Evolutionary conservation across 106 monocot genomes (phyloP).

Genomic region (Iris macrosiphon): DNA sequence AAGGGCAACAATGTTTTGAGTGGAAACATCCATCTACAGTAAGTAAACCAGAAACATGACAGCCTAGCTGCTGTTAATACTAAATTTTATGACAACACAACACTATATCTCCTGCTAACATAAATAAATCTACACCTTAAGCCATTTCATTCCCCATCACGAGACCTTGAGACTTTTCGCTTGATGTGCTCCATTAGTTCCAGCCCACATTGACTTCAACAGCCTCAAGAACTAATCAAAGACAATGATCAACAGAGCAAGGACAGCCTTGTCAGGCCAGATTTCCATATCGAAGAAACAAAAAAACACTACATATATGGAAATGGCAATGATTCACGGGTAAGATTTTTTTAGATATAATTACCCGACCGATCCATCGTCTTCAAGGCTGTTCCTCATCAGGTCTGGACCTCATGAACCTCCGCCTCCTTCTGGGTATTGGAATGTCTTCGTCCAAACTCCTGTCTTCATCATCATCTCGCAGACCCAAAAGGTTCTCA

Average conservation of each 20-base stretch:
- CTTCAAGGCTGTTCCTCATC: slow-evolving; percentile 13
- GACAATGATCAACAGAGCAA: neutral
- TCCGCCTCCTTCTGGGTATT: slow-evolving; percentile 44
- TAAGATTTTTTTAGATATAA: slow-evolving; percentile 2
- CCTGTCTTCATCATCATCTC: slow-evolving; percentile 28
- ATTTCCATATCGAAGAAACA: slow-evolving; percentile 1
- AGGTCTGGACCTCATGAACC: slow-evolving; percentile 37
- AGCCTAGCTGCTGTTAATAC: no score
- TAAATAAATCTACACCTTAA: no score
- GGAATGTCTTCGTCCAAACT: slow-evolving; percentile 26
- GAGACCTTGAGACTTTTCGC: neutral
- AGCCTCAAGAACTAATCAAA: neutral
- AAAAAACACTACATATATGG: no score
- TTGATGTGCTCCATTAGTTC: neutral
- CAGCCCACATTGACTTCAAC: neutral
- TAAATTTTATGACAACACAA: no score
- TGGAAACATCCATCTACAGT: no score
- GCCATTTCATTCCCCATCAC: neutral
- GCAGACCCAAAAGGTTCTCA: slow-evolving; percentile 49
- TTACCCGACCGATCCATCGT: neutral
- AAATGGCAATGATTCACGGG: neutral
- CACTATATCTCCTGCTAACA: no score
- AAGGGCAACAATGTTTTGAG: no score
- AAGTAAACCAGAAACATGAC: no score
- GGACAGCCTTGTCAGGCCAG: neutral